Conservation (phyloP, 108 stramenopile genomes). For the Pseudonitzschia pungens region DNA sequence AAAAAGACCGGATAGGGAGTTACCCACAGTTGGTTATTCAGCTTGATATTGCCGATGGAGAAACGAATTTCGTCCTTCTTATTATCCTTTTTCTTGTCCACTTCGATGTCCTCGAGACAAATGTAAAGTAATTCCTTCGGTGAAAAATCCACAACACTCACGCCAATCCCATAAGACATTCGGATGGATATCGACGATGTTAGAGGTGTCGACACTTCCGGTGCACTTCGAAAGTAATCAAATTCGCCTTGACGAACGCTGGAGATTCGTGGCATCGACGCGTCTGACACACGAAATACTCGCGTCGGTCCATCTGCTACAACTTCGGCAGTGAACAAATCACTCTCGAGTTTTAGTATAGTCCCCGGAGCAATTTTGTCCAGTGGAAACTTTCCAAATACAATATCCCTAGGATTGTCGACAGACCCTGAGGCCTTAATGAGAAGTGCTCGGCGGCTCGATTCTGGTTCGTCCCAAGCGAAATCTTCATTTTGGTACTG, state of each 20-base stretch:
- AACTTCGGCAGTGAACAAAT: slow-evolving; percentile 36
- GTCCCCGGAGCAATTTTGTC: slow-evolving; percentile 58
- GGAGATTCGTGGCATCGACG: slow-evolving; percentile 36
- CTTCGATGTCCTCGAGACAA: slow-evolving; percentile 36
- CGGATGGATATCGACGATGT: slow-evolving; percentile 25
- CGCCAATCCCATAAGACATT: slow-evolving; percentile 35
- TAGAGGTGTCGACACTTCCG: slow-evolving; percentile 12
- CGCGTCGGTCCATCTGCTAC: slow-evolving; percentile 64
- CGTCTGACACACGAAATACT: slow-evolving; percentile 53
- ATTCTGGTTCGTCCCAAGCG: slow-evolving; percentile 72
- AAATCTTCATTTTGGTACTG: slow-evolving; percentile 63
- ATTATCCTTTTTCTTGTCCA: slow-evolving; percentile 27
- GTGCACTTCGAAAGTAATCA: slow-evolving; percentile 22
- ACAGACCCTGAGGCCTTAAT: slow-evolving; percentile 34
- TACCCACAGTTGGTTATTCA: slow-evolving; percentile 69
- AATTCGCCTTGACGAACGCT: slow-evolving; percentile 20
- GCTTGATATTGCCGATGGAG: slow-evolving; percentile 41
- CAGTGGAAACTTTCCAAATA: slow-evolving; percentile 43
- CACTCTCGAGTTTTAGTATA: slow-evolving; percentile 20
- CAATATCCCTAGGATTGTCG: slow-evolving; percentile 9
- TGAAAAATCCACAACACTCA: slow-evolving; percentile 65
- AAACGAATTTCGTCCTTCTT: slow-evolving; percentile 32
- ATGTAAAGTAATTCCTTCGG: slow-evolving; percentile 63
- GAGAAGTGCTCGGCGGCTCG: slow-evolving; percentile 24
- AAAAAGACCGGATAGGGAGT: slow-evolving; percentile 68